Base-by-base conservation (phyloP, 495 filamentous ascomycete species). In the Aspergillus nidulans region DNA sequence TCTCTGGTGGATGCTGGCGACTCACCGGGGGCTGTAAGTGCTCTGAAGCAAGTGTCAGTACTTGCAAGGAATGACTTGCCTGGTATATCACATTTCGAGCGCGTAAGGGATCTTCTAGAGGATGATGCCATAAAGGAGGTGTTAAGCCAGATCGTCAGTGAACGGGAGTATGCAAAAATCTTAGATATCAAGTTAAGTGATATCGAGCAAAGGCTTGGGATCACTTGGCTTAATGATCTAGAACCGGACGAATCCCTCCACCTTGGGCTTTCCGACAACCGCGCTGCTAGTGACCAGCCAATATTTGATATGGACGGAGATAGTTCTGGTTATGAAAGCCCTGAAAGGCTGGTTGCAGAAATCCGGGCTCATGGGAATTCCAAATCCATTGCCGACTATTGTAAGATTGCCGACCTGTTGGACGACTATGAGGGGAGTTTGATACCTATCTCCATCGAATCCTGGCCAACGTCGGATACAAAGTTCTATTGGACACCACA, bases 401-500 rank as follows among this genome's bases (percentile, higher is more conserved):
- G 56, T 4, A 47, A 48, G 12, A 62, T 75, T 39, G 58, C 55
- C 9, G 56, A 69, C 12, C 30, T 68, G 21, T 58, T 77, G n/a
- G 60, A 71, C 49, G 68, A 77, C 8, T 51, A 64, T 26, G 69
- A 70, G 36, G 70, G 73, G 1, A 34, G 38, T 24, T 58, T 51
- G 13, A 51, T 65, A 19, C 56, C 38, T 12, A 48, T 66, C 42
- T 57, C 39, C 4, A 53, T 58, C 43, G 24, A 36, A 39, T 28
- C 6, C 25, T 16, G 25, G 4, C 21, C 56, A 10, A 30, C 43
- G 19, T 6, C 25, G 23, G 36, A 36, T n/a, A 25, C 57, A 4
- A 59, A 69, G 21, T 64, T 67, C 50, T 58, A 61, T n/a, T 75
- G 71, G 70, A 53, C 55, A 12, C 63, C 66, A 39, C 62, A 66